Evolutionary conservation across 2,329 filamentous ascomycete genomes (phyloP), one percentile per base, ranked within the genome.

Genomic region (Didymella exigua): DNA sequence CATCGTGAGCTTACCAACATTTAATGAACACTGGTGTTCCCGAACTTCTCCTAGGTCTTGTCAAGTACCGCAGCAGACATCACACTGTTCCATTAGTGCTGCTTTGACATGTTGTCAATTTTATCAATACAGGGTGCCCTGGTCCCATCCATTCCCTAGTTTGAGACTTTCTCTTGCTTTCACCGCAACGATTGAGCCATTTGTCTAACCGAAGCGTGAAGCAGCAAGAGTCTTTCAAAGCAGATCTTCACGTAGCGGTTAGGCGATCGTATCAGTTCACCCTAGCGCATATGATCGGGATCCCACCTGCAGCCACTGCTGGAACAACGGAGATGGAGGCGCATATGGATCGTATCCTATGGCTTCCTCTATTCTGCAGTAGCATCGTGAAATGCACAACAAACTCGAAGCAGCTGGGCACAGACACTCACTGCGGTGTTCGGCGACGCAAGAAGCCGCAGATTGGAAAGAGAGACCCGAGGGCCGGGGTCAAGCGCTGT

Each of bases 261-360:
- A 31, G 14, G 19, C 18, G 14, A 33, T 49, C 31, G 27, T 46
- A 23, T 41, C 34, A 29, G 4, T 46, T n/a, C 9, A 19, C 14
- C 19, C 11, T n/a, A 23, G 45, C 45, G 40, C 34, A 3, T 33
- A 36, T 24, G 14, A 40, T 45, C 27, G 40, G 27, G 6, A 24
- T 6, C 21, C 14, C 23, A 18, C 14, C 31, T 48, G 40, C 33
- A 46, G 40, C 40, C 13, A 46, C 40, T 21, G 27, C 52, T 55
- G 52, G 46, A 43, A 50, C 34, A 4, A 42, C 18, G 42, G 52
- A 50, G 41, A 55, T 55, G 46, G 50, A 55, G 46, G 52, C 46
- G 52, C 47, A 49, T 55, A 42, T 16, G 36, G 23, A n/a, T 23
- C 7, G 2, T 2, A 33, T 16, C 42, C 42, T 43, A 27, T 45